These are phyloP conservation scores for Mucor irregularis DNA, from an alignment of 371 early-diverging fungal genomes.

Conservation along the genomic window DNA sequence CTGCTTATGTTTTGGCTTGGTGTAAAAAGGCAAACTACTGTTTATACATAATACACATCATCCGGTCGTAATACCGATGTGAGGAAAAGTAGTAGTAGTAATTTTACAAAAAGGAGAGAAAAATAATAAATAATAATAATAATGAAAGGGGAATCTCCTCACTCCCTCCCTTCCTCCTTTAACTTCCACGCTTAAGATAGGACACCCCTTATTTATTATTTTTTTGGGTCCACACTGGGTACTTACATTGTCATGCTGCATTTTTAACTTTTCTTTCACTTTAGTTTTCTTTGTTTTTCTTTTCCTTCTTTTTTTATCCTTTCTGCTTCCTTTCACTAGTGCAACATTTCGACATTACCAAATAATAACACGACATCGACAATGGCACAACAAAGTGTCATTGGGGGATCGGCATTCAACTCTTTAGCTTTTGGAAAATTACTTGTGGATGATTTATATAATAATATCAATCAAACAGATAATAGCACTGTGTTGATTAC, in stretches of 20 bases:
- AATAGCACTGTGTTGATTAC: conserved; percentile 39
- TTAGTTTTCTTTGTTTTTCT: not conserved
- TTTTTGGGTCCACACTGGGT: no score
- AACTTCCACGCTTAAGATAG: no score
- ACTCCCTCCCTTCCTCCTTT: no score
- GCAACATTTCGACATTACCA: not conserved
- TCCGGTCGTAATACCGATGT: not conserved
- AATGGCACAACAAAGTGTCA: conserved; percentile 20
- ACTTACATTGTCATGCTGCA: no score
- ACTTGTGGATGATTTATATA: conserved; percentile 31
- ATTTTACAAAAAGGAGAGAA: no score
- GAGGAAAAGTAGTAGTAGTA: no score
- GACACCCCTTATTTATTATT: no score
- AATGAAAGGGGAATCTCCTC: no score
- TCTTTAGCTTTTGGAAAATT: conserved; percentile 36
- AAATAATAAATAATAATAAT: no score
- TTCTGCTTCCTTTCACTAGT: not conserved
- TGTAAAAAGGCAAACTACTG: no score
- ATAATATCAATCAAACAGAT: conserved; percentile 39
- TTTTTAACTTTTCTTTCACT: not conserved
- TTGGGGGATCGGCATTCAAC: conserved; percentile 2
- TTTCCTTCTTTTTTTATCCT: conserved; percentile 2
- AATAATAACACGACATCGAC: not conserved
- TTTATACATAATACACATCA: no score
- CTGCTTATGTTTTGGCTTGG: no score